Evolutionary conservation across 2,329 filamentous ascomycete genomes (phyloP), one percentile per base, ranked within the genome.

Genomic region (Alternaria tenuissima): DNA sequence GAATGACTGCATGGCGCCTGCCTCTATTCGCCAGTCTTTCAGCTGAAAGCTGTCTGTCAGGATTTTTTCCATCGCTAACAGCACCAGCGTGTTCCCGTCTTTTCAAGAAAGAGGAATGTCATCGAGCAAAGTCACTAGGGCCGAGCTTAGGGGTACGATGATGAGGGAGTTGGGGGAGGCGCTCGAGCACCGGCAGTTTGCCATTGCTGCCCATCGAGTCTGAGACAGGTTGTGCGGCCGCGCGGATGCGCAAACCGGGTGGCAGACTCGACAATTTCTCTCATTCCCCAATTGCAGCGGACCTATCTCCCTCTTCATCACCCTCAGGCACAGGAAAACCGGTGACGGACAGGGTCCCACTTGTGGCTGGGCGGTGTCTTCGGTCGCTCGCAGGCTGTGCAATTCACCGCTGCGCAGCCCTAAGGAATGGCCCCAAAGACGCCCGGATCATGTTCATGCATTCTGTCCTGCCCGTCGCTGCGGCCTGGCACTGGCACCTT

Each of bases 341-440:
- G 67, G 71, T 68, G 63, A 55, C 49, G 30, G 52, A 63, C 62
- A 61, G 68, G 71, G 69, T 57, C 55, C 57, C 57, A 64, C 58
- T 53, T 62, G 68, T 70, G 67, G 67, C 69, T 73, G 62, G 49
- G 51, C 49, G 28, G 53, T 48, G 34, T 59, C 55, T 36, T 54
- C 52, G 59, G 51, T 63, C 53, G 62, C 65, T 48, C 41, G 63
- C 64, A 60, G 75, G 74, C 75, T 76, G 74, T 77, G 75, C 74
- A 68, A 67, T 72, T 72, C 72, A 72, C 66, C 65, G 58, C 66
- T 67, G 63, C 63, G 55, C 66, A 63, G 57, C 59, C 62, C 54
- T 61, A 48, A 43, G 52, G 46, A 61, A 44, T 62, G 71, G 67
- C 70, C 70, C 69, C 66, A 66, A 49, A 59, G 52, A 52, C 63